Percentiles rank a stretch among this genome's conserved stretches.
Evolutionary conservation across 768 basidiomycete genomes (phyloP).

Genomic region (Russula earlei): DNA sequence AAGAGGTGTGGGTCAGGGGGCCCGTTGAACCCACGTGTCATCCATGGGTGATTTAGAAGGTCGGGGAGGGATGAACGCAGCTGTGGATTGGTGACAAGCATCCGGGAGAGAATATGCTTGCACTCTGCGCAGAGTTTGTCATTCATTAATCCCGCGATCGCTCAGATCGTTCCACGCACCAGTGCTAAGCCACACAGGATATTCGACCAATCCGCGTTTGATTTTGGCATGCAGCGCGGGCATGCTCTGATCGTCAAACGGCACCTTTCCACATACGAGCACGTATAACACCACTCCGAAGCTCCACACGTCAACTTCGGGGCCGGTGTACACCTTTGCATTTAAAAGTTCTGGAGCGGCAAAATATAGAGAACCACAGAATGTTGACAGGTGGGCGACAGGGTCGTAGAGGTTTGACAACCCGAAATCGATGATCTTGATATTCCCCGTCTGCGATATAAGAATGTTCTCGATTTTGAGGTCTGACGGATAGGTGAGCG

Average conservation of each 20-base stretch:
- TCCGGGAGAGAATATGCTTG: conserved; percentile 84
- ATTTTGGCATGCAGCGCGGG: conserved; percentile 98
- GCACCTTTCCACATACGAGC: conserved; percentile 96
- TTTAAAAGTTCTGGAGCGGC: conserved; percentile 96
- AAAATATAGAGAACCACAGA: conserved; percentile 97
- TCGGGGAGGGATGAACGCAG: conserved; percentile 77
- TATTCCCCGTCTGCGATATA: conserved; percentile 96
- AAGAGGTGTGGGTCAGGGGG: conserved; percentile 81
- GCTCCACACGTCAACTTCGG: conserved; percentile 98
- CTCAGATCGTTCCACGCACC: conserved; percentile 40
- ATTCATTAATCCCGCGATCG: not conserved
- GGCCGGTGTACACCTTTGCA: conserved; percentile 92
- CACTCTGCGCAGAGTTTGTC: conserved; percentile 54
- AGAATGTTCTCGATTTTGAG: conserved; percentile 99
- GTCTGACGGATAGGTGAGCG: conserved; percentile 35
- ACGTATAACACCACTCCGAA: conserved; percentile 98
- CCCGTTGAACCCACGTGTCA: conserved; percentile 76
- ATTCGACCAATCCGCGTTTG: conserved; percentile 93
- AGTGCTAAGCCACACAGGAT: conserved; percentile 91
- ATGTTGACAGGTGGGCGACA: conserved; percentile 71
- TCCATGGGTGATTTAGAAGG: conserved; percentile 85
- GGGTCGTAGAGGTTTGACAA: conserved; percentile 94
- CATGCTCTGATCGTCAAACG: conserved; percentile 99
- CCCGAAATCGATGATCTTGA: conserved; percentile 99
- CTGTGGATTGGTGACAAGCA: conserved; percentile 92